phyloP scores from a whole-genome alignment of 2,329 filamentous ascomycete genomes.

The Ceratocystis variospora region DNA sequence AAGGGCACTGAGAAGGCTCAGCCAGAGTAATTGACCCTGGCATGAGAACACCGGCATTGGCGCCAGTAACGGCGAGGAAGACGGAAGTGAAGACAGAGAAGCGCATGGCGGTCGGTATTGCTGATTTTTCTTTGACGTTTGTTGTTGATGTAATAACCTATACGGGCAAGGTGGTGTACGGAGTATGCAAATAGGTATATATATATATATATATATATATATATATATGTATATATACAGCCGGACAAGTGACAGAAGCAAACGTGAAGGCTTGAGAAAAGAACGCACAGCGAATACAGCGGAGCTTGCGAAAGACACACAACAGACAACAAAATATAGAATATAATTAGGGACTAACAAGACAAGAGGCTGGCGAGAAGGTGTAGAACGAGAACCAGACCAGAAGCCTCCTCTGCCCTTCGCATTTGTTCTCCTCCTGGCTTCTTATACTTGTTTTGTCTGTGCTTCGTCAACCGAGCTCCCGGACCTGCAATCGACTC shows the following conservation, averaged over 20 bases:
- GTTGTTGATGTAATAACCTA: no score
- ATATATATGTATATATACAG: no score
- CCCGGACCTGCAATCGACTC: background rate
- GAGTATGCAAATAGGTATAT: no score
- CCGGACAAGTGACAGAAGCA: no score
- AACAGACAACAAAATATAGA: no score
- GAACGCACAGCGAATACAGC: no score
- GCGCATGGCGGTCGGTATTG: background rate
- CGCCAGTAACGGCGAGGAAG: background rate
- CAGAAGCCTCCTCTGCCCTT: background rate
- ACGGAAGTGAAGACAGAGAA: constrained; percentile 6
- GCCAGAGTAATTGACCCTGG: background rate
- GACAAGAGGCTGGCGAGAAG: background rate
- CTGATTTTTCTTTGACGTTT: background rate
- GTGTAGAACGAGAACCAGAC: background rate
- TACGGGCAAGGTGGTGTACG: no score
- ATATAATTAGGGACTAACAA: background rate
- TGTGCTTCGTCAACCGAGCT: background rate
- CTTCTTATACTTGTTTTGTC: background rate
- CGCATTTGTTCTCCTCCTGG: background rate
- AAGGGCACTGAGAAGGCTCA: background rate
- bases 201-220: no score
- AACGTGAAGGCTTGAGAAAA: no score
- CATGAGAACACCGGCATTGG: background rate
- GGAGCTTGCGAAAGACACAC: no score